Evolutionary conservation across 1,284 basidiomycete genomes (phyloP).

Genomic region (Cryptococcus hybrid): DNA sequence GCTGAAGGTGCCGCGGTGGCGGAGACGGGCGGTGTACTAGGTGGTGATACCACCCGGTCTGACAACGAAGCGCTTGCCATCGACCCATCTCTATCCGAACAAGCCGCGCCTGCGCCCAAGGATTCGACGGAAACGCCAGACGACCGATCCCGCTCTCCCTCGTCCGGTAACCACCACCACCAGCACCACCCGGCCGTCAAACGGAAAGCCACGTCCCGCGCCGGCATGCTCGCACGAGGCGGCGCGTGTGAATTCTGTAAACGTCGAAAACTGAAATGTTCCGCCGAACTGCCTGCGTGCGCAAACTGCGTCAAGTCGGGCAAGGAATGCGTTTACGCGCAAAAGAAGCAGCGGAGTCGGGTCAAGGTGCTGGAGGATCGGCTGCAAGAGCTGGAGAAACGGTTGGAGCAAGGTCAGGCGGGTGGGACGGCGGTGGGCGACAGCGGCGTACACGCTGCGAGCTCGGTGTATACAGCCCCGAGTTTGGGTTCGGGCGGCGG

Average conservation of each 20-base stretch:
- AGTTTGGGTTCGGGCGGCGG: not conserved
- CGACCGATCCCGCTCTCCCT: not conserved
- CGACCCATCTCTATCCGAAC: not conserved
- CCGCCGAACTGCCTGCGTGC: conserved; percentile 44
- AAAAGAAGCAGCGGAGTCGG: conserved; percentile 44
- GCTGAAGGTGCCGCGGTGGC: not conserved
- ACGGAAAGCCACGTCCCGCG: conserved; percentile 38
- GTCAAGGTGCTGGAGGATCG: conserved; percentile 45
- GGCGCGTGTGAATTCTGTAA: conserved; percentile 51
- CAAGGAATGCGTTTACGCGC: conserved; percentile 44
- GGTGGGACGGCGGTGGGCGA: not conserved
- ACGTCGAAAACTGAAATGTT: conserved; percentile 47
- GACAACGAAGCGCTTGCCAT: not conserved
- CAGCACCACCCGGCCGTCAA: conserved; percentile 12
- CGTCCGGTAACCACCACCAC: not conserved
- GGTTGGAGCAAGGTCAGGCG: conserved; percentile 9
- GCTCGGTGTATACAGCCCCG: no score
- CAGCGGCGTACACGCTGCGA: not conserved
- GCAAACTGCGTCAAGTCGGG: conserved; percentile 35
- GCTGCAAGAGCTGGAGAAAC: conserved; percentile 41
- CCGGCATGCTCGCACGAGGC: conserved; percentile 46
- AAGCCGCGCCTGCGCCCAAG: not conserved
- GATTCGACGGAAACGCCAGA: not conserved
- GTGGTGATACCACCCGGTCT: not conserved
- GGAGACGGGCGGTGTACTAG: not conserved